phyloP scores from a whole-genome alignment of 2,329 filamentous ascomycete genomes.

The Pestalotiopsis sp. region DNA sequence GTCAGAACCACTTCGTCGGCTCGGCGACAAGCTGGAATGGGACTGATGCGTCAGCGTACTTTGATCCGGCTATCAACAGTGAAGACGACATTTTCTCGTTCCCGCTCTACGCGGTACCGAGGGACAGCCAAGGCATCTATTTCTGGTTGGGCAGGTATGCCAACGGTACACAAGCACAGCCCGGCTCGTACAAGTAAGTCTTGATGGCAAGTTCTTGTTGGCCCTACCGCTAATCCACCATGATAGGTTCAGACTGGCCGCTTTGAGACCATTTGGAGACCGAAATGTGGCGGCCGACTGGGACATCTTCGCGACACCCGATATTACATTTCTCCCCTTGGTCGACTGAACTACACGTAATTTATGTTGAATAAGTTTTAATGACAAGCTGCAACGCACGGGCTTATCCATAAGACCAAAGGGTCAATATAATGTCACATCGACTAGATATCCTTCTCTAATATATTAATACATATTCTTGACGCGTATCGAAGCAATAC shows the following conservation, averaged over 20 bases:
- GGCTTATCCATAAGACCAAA: no score
- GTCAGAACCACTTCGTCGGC: slow-evolving; percentile 42
- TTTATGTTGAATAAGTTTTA: no score
- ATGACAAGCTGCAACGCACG: no score
- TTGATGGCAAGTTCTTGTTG: no score
- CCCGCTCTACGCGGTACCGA: slow-evolving; percentile 34
- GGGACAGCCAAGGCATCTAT: slow-evolving; percentile 32
- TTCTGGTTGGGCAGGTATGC: slow-evolving; percentile 46
- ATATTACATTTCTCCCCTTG: background rate
- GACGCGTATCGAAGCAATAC: no score
- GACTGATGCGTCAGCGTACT: slow-evolving; percentile 33
- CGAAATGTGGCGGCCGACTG: background rate
- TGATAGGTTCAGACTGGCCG: background rate
- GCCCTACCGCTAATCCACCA: background rate
- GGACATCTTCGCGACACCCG: background rate
- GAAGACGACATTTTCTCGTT: slow-evolving; percentile 40
- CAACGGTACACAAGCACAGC: slow-evolving; percentile 40
- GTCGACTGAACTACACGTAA: no score
- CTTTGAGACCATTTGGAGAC: background rate
- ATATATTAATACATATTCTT: no score
- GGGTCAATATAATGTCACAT: no score
- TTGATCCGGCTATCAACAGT: slow-evolving; percentile 35
- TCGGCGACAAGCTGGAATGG: slow-evolving; percentile 41
- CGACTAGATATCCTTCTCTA: no score
- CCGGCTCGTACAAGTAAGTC: slow-evolving; percentile 41